Evolutionary conservation across 2,329 filamentous ascomycete genomes (phyloP), one percentile per base, ranked within the genome.

Genomic region (Ophiostoma tasmaniense): DNA sequence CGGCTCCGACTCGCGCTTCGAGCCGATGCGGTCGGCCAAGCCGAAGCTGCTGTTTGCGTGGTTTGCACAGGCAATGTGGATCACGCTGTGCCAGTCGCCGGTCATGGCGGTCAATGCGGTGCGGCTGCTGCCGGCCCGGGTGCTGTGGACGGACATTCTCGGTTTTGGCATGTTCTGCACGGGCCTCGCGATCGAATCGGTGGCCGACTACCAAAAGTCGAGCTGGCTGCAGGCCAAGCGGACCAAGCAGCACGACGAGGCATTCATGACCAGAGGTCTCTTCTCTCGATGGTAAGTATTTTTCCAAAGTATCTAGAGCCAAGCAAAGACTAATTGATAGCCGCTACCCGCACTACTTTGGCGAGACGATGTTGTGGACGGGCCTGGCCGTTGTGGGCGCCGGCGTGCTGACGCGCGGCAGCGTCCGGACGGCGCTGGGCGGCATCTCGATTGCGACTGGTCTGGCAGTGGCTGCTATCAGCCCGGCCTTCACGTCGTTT

Each of bases 331-430:
- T 52, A 10, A 55, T 10, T 55, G 22, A 3, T 74, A 85, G 81
- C 65, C 79, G 87, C 71, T 87, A 89, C 76, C 89, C 89, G 0
- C 89, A 91, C 74, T 91, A 91, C 79, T 89, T 91, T 75, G 89
- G 89, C n/a, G 89, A 91, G 76, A 83, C 81, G 35, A 88, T 86
- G 13, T 79, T 91, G 39, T 91, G 88, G 89, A 87, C 84, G 0
- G 89, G 89, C 1, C 84, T 91, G 70, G 87, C 88, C 0, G 84
- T 85, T 5, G 78, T 81, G 0, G 82, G 86, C 0, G 85, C 83
- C 0, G 87, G 87, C 0, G 79, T 86, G 0, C 78, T 91, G 66
- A 76, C 64, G 80, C 85, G 28, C 89, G 87, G 76, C 89, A 89
- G 11, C 85, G 84, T 55, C 8, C 50, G 50, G 10, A 25, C 50